Evolutionary conservation across 305 asterid genomes (phyloP).

Genomic region (Fraxinus greggii): DNA sequence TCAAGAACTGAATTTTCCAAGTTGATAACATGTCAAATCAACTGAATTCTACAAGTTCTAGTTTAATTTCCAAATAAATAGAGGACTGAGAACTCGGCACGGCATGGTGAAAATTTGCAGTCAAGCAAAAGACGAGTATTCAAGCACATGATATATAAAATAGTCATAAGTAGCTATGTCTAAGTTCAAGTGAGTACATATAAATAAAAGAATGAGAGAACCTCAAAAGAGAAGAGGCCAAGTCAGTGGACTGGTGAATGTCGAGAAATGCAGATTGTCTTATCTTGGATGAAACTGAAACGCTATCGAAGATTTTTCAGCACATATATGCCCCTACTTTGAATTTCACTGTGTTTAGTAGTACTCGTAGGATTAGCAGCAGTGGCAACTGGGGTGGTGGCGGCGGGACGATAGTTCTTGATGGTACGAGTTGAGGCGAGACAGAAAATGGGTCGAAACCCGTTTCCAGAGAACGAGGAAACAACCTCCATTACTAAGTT

Average conservation of each 20-base stretch:
- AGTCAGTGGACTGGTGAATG: constrained; percentile 60
- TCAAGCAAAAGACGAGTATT: background rate
- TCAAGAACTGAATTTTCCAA: background rate
- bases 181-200: background rate
- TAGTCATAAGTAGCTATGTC: background rate
- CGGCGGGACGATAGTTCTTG: constrained; percentile 19
- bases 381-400: constrained; percentile 24
- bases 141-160: background rate
- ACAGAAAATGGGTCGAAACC: constrained; percentile 31
- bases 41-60: background rate
- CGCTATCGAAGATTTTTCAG: constrained; percentile 23
- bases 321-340: constrained; percentile 24
- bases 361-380: constrained; percentile 25
- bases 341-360: constrained; percentile 24
- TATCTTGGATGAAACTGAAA: constrained; percentile 23
- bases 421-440: constrained; percentile 31
- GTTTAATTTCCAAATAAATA: background rate
- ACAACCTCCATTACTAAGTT: constrained; percentile 47
- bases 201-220: constrained; percentile 13
- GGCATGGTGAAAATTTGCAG: background rate
- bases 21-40: background rate
- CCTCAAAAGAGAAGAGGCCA: constrained; percentile 76
- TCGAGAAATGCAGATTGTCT: constrained; percentile 66
- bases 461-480: constrained; percentile 35
- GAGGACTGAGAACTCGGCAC: background rate